A percentile compares a stretch with the other conserved stretches of the same genome.
Conservation (phyloP, 768 basidiomycete genomes). For the Pholiota microspora region DNA sequence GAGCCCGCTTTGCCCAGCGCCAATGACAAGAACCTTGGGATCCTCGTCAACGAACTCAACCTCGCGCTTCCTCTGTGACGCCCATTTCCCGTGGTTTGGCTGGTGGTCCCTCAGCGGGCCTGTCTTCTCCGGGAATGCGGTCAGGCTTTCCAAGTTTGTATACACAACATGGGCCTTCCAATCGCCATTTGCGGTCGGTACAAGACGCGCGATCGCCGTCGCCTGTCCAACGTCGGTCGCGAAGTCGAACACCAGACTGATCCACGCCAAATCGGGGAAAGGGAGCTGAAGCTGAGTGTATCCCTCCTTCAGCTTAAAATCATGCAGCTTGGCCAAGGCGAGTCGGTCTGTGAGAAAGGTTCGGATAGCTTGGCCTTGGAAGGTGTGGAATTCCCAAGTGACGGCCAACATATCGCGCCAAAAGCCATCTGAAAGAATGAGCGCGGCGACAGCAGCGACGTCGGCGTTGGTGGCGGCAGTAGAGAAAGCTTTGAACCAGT, state of each 20-base stretch:
- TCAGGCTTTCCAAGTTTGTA: constrained; percentile 50
- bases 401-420: constrained; percentile 53
- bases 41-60: constrained; percentile 42
- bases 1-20: constrained; percentile 55
- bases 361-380: constrained; percentile 33
- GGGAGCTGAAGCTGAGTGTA: constrained; percentile 29
- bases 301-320: constrained; percentile 23
- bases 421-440: constrained; percentile 32
- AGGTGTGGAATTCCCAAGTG: constrained; percentile 50
- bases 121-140: constrained; percentile 38
- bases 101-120: constrained; percentile 36
- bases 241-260: constrained; percentile 49
- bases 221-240: constrained; percentile 41
- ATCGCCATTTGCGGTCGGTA: constrained; percentile 34
- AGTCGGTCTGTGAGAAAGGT: constrained; percentile 36
- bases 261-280: constrained; percentile 40
- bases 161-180: constrained; percentile 58
- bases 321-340: constrained; percentile 14
- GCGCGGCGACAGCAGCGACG: constrained; percentile 9
- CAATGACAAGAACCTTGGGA: constrained; percentile 56
- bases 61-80: constrained; percentile 36
- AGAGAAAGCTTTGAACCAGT: constrained; percentile 20
- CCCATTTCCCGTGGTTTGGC: constrained; percentile 52
- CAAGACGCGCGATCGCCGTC: constrained; percentile 47
- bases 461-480: constrained; percentile 10